A percentile compares a stretch with the other conserved stretches of the same genome.
Evolutionary conservation across 352 stramenopile genomes (phyloP).

Genomic region (Peronospora farinosa): DNA sequence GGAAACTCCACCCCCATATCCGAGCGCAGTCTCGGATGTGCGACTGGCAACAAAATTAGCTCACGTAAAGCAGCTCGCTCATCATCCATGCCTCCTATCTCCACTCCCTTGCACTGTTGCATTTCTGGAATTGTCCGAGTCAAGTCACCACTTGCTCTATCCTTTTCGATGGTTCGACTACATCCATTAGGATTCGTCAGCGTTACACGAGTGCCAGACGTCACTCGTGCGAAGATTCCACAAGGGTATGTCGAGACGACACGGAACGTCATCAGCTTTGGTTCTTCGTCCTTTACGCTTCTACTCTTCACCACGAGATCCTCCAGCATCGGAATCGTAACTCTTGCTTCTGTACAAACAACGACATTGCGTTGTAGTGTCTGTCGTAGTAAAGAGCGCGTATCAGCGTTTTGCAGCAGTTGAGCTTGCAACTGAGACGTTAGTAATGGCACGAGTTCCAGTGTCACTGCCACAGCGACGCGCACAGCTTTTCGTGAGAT

Average conservation of each 20-base stretch:
- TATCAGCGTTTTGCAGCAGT: conserved; percentile 27
- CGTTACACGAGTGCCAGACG: conserved; percentile 44
- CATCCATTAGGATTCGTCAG: conserved; percentile 28
- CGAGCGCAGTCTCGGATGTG: conserved; percentile 25
- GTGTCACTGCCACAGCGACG: conserved; percentile 41
- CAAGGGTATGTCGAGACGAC: conserved; percentile 48
- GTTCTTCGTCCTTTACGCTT: conserved; percentile 5
- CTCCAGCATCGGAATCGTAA: conserved; percentile 33
- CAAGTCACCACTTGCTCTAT: neutral
- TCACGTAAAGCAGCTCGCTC: conserved; percentile 57
- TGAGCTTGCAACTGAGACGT: conserved; percentile 8
- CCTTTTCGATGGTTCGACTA: neutral
- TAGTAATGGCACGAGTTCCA: conserved; percentile 29
- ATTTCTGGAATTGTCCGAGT: neutral
- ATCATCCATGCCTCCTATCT: conserved; percentile 59
- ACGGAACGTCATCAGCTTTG: conserved; percentile 27
- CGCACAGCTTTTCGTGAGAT: conserved; percentile 40
- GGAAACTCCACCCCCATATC: conserved; percentile 58
- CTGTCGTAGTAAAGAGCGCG: conserved; percentile 46
- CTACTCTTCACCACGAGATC: conserved; percentile 20
- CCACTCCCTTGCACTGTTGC: conserved; percentile 14
- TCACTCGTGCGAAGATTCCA: conserved; percentile 31
- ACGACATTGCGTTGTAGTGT: conserved; percentile 49
- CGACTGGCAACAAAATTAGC: conserved; percentile 61
- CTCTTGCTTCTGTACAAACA: conserved; percentile 32